phyloP scores from a whole-genome alignment of 2,329 filamentous ascomycete species.

The Berkeleyomyces rouxiae region DNA sequence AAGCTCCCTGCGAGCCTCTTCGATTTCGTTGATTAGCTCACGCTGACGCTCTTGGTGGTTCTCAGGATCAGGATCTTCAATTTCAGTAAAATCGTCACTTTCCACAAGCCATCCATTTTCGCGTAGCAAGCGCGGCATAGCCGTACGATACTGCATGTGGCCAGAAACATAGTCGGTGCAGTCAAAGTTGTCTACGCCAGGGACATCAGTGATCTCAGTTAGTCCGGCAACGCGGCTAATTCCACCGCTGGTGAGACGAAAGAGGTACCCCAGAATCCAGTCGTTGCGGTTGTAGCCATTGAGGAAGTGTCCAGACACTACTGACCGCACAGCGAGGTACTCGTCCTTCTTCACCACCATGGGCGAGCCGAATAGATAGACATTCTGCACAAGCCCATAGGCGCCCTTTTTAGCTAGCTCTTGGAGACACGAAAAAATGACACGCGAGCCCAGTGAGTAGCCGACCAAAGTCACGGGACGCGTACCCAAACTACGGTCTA shows the following conservation, averaged over 20 bases:
- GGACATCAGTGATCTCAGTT: slow-evolving; percentile 55
- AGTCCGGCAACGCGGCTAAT: slow-evolving; percentile 80
- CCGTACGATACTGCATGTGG: slow-evolving; percentile 90
- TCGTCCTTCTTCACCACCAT: slow-evolving; percentile 86
- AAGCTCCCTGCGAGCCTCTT: slow-evolving; percentile 75
- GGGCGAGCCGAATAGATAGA: slow-evolving; percentile 85
- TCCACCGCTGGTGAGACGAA: slow-evolving; percentile 82
- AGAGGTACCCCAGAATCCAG: slow-evolving; percentile 94
- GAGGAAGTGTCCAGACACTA: slow-evolving; percentile 82
- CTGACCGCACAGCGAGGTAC: slow-evolving; percentile 61
- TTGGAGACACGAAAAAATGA: slow-evolving; percentile 81
- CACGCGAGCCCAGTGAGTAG: slow-evolving; percentile 79
- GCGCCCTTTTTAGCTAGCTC: slow-evolving; percentile 76
- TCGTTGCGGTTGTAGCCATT: slow-evolving; percentile 91
- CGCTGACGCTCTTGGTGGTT: slow-evolving; percentile 76
- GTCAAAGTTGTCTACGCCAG: slow-evolving; percentile 75
- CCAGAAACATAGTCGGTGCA: slow-evolving; percentile 73
- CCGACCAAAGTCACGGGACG: slow-evolving; percentile 85
- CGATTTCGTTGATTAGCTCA: slow-evolving; percentile 90
- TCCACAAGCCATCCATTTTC: slow-evolving; percentile 84
- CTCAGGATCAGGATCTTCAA: slow-evolving; percentile 92
- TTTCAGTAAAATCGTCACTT: slow-evolving; percentile 87
- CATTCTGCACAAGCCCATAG: slow-evolving; percentile 79
- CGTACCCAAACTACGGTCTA: slow-evolving; percentile 79
- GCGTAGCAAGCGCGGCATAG: slow-evolving; percentile 75